Base-by-base conservation (phyloP, 176 grass and related monocot species). In the sorghum (Sorghum bicolor) region DNA sequence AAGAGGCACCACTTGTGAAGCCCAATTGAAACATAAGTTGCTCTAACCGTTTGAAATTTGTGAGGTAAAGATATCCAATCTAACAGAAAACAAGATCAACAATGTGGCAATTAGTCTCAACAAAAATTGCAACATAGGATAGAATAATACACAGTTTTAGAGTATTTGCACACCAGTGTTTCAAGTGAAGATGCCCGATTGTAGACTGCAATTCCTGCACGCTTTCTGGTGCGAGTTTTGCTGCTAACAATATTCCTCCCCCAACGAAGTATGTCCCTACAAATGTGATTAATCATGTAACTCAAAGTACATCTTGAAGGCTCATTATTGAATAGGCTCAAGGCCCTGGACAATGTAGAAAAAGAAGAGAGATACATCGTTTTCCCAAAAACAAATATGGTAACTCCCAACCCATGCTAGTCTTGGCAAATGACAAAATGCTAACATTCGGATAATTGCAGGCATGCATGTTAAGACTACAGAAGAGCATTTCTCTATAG, bases 151-250 rank as follows among this genome's bases (percentile, higher is more conserved):
- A 58, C 15, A 70, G 0, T 58, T 29, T 24, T 16, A 41, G 19
- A 81, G 26, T 75, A 61, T 36, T 36, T 39, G 85, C 88, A 20
- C 74, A 98, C 96, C 93, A 98, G 78, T 77, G 93, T 95, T 87
- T 95, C 96, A 58, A 98, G 93, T 67, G 96, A 98, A 91, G 93
- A 98, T 67, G 91, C 96, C 79, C 96, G 81, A 37, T 94, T 98
- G 71, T 98, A 98, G 58, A 92, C 85, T 68, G 93, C 96, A 22
- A 92, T 87, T 61, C 93, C 93, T 12, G 91, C 96, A 78, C 96
- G 89, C 64, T 98, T 98, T 80, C 88, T 90, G 2, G 96, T 98
- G 67, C 91, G 91, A 26, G 96, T 90, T 91, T 98, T 98, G 82
- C 89, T 93, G 83, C 92, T 93, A 87, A 94, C 88, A 37, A 98